Percentiles rank a stretch among this genome's conserved stretches.
These are phyloP conservation scores for Monilinia polystroma DNA, from an alignment of 2,329 filamentous ascomycete genomes.

Conservation along the genomic window DNA sequence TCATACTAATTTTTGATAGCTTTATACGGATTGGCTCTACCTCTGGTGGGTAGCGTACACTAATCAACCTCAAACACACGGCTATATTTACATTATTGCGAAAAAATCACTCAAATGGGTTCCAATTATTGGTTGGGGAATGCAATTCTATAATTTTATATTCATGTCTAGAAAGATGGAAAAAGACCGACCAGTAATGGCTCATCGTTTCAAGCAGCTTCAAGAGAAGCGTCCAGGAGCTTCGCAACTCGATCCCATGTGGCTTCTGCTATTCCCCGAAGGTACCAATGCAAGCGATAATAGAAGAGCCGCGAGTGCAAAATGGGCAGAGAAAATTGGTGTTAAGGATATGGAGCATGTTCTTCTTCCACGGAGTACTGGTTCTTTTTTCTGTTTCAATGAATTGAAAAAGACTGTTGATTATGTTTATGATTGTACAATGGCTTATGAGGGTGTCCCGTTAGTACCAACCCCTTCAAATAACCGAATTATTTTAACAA, in stretches of 20 bases:
- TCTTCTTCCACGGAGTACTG: slow-evolving; percentile 76
- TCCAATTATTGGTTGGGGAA: slow-evolving; percentile 75
- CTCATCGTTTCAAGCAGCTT: slow-evolving; percentile 69
- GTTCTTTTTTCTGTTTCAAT: slow-evolving; percentile 74
- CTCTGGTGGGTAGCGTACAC: slow-evolving; percentile 94
- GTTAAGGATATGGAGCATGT: slow-evolving; percentile 71
- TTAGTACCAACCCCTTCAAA: slow-evolving; percentile 48
- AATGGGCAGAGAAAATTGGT: slow-evolving; percentile 75
- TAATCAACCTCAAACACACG: slow-evolving; percentile 71
- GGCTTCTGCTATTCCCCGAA: slow-evolving; percentile 84
- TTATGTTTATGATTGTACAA: slow-evolving; percentile 89
- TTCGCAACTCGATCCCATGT: slow-evolving; percentile 74
- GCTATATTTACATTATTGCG: slow-evolving; percentile 84
- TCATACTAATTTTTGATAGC: slow-evolving; percentile 44
- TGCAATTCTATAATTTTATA: slow-evolving; percentile 86
- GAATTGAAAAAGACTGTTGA: slow-evolving; percentile 73
- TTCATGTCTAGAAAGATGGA: slow-evolving; percentile 91
- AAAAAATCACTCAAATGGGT: slow-evolving; percentile 84
- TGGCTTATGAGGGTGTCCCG: slow-evolving; percentile 92
- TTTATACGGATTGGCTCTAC: slow-evolving; percentile 91
- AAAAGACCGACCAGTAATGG: slow-evolving; percentile 72
- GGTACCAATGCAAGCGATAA: slow-evolving; percentile 77
- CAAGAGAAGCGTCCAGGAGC: slow-evolving; percentile 57
- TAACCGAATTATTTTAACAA: slow-evolving; percentile 16
- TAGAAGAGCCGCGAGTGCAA: slow-evolving; percentile 66